Conservation (phyloP, 345 rosid species). For the Salix caprea region DNA sequence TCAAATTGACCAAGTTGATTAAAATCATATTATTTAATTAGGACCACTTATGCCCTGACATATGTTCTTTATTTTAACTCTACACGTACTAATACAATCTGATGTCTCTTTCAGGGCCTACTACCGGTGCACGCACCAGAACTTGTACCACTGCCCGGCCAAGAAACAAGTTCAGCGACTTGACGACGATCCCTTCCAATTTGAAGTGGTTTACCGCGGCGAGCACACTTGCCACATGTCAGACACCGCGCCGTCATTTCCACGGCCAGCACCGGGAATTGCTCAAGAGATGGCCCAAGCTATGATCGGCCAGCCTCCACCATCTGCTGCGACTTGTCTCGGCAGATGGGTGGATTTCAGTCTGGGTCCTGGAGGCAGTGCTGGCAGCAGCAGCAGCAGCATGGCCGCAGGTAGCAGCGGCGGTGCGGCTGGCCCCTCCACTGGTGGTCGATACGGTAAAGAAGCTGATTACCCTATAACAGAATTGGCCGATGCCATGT, state of each 20-base stretch:
- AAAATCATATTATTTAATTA: neutral
- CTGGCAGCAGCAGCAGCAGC: slow-evolving; percentile 1
- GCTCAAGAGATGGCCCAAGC: neutral
- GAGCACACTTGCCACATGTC: slow-evolving; percentile 76
- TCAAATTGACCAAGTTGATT: neutral
- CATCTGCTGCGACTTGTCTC: neutral
- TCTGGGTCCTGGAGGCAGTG: slow-evolving; percentile 9
- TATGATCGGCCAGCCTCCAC: slow-evolving; percentile 3
- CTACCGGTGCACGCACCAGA: slow-evolving; percentile 82
- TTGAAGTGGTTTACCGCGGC: slow-evolving; percentile 55
- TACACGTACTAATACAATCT: neutral
- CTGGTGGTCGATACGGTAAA: slow-evolving; percentile 15
- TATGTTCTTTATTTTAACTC: neutral
- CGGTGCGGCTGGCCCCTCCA: slow-evolving; percentile 31
- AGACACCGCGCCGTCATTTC: slow-evolving; percentile 44
- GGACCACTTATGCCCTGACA: neutral
- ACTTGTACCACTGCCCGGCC: slow-evolving; percentile 71
- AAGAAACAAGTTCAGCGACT: slow-evolving; percentile 87
- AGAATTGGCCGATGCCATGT: slow-evolving; percentile 58
- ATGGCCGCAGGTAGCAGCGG: slow-evolving; percentile 3
- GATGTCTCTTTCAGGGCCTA: slow-evolving; percentile 48
- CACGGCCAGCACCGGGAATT: slow-evolving; percentile 1
- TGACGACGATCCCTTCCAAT: slow-evolving; percentile 55
- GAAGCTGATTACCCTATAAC: slow-evolving; percentile 35
- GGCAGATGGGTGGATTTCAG: slow-evolving; percentile 35